Base-by-base conservation (phyloP, 75 land plant species). In the Selaginella moellendorffii region DNA sequence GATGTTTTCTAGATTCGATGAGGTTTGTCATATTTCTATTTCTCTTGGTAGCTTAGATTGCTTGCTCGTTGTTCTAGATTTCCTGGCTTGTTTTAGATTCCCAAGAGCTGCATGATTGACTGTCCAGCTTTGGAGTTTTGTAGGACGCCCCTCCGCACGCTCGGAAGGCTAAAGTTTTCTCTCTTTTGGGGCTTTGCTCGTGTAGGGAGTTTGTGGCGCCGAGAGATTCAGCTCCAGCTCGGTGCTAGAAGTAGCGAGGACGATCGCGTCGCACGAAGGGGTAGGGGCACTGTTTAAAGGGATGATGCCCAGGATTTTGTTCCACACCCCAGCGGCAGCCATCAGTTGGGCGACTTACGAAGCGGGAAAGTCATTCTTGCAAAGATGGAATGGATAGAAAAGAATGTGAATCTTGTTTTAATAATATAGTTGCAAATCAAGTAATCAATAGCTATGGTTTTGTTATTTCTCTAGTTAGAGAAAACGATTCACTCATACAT, bases 191-290 rank as follows among this genome's bases (percentile, higher is more conserved):
- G n/a, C n/a, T n/a, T n/a, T n/a, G n/a, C n/a, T n/a, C n/a, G 17
- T 65, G 68, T 77, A 84, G 87, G 87, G 87, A 30, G 82, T 84
- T n/a, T 84, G 87, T 69, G 83, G 86, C 24, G 75, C 81, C 27
- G 81, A 81, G 24, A 78, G 77, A 73, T 83, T 73, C 53, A 52
- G 66, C 0, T 76, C 66, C 53, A 67, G 79, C 53, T 84, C 87
- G 8, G 78, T 81, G 0, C 12, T 54, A 2, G 72, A 72, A 26
- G 87, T 79, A 8, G 5, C 76, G 25, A 24, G 31, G 56, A 72
- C 69, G 24, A 79, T 84, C 65, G 54, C 81, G 12, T 52, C 69
- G 28, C 68, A 77, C 29, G 84, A 84, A 51, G 87, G 87, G 8
- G 75, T 68, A 27, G 59, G 53, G 26, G 81, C 79, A 0, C 60